Conservation (phyloP, 352 stramenopile species). For the Hyaloperonospora brassicae region DNA sequence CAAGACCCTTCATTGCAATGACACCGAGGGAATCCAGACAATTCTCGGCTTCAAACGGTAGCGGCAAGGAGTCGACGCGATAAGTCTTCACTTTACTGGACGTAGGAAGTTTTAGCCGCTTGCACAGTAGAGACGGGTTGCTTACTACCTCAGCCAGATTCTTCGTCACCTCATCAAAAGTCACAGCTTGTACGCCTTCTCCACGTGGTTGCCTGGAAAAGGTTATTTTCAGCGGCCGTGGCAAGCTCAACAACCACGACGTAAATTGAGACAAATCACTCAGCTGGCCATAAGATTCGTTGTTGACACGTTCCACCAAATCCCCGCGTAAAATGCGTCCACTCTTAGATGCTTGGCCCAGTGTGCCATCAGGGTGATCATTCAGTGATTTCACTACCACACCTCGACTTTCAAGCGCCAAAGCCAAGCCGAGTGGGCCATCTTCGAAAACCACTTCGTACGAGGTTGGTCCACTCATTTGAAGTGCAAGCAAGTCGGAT, state of each 20-base stretch:
- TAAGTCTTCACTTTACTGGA: constrained; percentile 32
- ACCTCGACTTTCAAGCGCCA: constrained; percentile 56
- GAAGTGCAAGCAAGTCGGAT: constrained; percentile 10
- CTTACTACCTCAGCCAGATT: constrained; percentile 21
- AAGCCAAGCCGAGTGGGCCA: constrained; percentile 61
- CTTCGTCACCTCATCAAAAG: constrained; percentile 11
- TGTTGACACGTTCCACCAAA: constrained; percentile 69
- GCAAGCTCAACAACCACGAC: constrained; percentile 50
- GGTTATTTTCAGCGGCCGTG: constrained; percentile 54
- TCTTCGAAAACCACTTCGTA: constrained; percentile 66
- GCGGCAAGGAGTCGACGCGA: constrained; percentile 23
- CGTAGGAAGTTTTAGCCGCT: constrained; percentile 19
- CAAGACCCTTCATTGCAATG: constrained; percentile 29
- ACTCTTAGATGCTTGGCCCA: constrained; percentile 65
- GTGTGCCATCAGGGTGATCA: constrained; percentile 47
- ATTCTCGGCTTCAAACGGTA: constrained; percentile 38
- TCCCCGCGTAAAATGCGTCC: constrained; percentile 56
- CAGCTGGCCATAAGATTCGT: constrained; percentile 46
- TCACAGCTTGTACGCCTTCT: background rate
- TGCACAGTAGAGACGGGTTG: constrained; percentile 22
- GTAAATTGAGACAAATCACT: constrained; percentile 80
- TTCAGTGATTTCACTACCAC: constrained; percentile 80
- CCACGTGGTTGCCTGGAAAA: constrained; percentile 39
- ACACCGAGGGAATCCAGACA: constrained; percentile 31
- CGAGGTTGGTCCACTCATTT: constrained; percentile 12